Evolutionary conservation across 345 rosid species (phyloP), one percentile per base, ranked within the genome.

Genomic region (Barbarea vulgaris): DNA sequence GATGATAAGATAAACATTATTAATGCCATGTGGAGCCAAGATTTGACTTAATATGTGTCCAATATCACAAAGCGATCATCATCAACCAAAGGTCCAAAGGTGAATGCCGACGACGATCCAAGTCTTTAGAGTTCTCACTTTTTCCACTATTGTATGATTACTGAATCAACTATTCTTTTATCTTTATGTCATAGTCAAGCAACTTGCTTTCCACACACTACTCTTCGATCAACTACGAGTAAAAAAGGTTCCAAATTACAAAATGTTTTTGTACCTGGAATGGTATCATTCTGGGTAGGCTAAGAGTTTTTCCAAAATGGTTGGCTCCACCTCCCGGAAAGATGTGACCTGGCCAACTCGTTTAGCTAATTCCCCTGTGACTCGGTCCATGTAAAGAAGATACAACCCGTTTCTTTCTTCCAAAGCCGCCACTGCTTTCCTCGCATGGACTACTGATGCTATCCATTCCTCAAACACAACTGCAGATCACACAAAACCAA

Each of bases 401-500:
- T 92, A 88, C 37, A 95, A 85, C 65, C 91, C 91, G 27, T 82
- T 89, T 80, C 96, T 87, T 82, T 70, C 87, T 71, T 93, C 98
- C 84, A 89, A 64, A 39, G 84, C 82, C 59, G 80, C 84, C 36
- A 84, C 64, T 41, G 91, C 86, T 82, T 90, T 87, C 70, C 84
- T 83, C 37, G 91, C 93, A 30, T 87, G 93, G 31, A 85, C 53
- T 22, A 90, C 56, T 59, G 96, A 89, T 56, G 80, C 65, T 76
- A 87, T 76, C 93, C 98, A 93, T 70, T 87, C 94, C 74, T 90
- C 90, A 42, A 86, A 87, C 57, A 92, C 65, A 28, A 62, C 99
- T 93, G 87, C 85, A 18, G 13, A 67, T 77, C 21, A 64, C n/a
- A 62, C 15, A 42, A 58, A 70, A 57, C 21, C 12, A 47, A 34